These are phyloP conservation scores for Mrakia blollopis DNA, from an alignment of 768 basidiomycete species.

Conservation along the genomic window DNA sequence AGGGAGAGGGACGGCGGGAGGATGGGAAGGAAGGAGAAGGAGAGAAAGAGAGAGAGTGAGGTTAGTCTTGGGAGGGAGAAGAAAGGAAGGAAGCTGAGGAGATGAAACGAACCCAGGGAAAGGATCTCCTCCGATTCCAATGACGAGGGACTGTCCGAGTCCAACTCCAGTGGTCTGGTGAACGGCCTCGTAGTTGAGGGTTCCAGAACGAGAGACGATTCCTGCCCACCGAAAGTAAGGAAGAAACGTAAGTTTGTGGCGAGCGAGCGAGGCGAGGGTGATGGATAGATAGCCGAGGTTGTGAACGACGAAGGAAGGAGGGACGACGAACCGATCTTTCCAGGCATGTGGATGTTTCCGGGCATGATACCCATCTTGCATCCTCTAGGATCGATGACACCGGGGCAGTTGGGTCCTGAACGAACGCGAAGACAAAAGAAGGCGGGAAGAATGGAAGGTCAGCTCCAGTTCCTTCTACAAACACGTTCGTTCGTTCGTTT, in stretches of 20 bases:
- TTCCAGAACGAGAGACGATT: conserved; percentile 91
- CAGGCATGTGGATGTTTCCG: conserved; percentile 93
- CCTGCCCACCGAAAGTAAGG: conserved; percentile 48
- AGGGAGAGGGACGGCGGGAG: background rate
- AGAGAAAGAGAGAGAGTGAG: too few relatives aligned
- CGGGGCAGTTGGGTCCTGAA: conserved; percentile 81
- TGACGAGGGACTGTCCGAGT: conserved; percentile 90
- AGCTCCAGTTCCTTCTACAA: background rate
- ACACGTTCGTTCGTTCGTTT: background rate
- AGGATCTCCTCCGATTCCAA: conserved; percentile 83
- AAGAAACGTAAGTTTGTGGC: background rate
- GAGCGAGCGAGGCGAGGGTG: too few relatives aligned
- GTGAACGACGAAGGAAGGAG: background rate
- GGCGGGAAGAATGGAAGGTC: background rate
- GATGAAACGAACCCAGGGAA: conserved; percentile 42
- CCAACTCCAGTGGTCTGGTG: conserved; percentile 91
- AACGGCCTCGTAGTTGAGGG: conserved; percentile 96
- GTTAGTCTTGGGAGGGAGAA: background rate
- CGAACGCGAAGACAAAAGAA: too few relatives aligned
- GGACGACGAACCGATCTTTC: conserved; percentile 73
- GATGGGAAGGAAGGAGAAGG: too few relatives aligned
- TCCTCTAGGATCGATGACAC: conserved; percentile 91
- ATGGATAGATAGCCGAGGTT: too few relatives aligned
- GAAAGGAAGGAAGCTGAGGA: background rate
- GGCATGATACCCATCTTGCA: conserved; percentile 99